phyloP scores from a whole-genome alignment of 768 basidiomycete genomes.

The Leccinum incarnatum region DNA sequence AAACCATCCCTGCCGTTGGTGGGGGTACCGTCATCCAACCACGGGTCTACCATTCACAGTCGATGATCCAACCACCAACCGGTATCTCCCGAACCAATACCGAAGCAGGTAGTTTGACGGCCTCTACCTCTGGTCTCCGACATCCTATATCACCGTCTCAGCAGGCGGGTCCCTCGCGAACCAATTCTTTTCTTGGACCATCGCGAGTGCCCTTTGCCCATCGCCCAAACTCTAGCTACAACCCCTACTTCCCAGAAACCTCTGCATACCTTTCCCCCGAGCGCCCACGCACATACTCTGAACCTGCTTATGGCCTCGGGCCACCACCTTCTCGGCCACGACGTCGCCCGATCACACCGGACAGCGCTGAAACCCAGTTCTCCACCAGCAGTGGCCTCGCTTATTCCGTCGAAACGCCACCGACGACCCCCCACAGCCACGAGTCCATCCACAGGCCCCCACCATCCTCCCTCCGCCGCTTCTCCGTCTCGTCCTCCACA shows the following conservation, averaged over 20 bases:
- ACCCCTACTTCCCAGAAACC: constrained; percentile 9
- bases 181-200: constrained; percentile 4
- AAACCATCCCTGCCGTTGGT: constrained; percentile 88
- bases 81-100: constrained; percentile 16
- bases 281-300: constrained; percentile 14
- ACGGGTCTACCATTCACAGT: constrained; percentile 81
- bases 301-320: constrained; percentile 20
- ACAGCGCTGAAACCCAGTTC: constrained; percentile 49
- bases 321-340: constrained; percentile 23
- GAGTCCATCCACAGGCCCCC: constrained; percentile 18
- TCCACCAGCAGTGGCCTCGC: constrained; percentile 47
- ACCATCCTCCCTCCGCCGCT: constrained; percentile 27
- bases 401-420: constrained; percentile 46
- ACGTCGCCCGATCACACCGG: constrained; percentile 44
- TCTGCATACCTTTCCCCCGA: not conserved
- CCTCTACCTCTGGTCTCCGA: constrained; percentile 3
- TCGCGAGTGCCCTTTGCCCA: constrained; percentile 11
- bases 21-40: constrained; percentile 87
- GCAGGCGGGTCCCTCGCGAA: constrained; percentile 32
- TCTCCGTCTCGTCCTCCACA: constrained; percentile 33
- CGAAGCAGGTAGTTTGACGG: constrained; percentile 57
- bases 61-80: constrained; percentile 55
- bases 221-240: constrained; percentile 26
- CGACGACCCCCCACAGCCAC: constrained; percentile 30
- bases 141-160: constrained; percentile 7